phyloP scores from a whole-genome alignment of 176 grass and related monocot species.

The Cenchrus purpureus region DNA sequence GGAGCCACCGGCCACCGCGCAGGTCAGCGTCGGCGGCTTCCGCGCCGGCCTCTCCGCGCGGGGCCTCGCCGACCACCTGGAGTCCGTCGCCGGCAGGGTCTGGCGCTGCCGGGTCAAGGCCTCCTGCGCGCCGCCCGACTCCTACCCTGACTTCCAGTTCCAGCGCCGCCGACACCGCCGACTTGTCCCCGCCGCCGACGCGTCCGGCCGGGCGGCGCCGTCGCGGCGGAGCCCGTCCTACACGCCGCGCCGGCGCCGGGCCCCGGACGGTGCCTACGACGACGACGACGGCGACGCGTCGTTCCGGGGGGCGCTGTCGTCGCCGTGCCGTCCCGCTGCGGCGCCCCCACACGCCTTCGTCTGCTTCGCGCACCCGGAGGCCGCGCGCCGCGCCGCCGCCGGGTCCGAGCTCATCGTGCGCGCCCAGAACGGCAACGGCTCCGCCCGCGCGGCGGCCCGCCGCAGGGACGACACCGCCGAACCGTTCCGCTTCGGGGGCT shows the following conservation, averaged over 20 bases:
- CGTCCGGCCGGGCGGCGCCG: not conserved
- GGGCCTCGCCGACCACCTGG: constrained; percentile 58
- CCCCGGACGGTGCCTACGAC: not conserved
- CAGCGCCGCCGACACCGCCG: not conserved
- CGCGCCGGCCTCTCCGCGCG: constrained; percentile 41
- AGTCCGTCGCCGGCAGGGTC: constrained; percentile 62
- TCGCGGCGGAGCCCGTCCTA: not conserved
- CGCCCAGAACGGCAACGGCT: not conserved
- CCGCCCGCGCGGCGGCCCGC: constrained; percentile 23
- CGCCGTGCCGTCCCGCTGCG: constrained; percentile 12
- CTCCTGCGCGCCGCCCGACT: constrained; percentile 64
- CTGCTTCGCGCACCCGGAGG: constrained; percentile 62
- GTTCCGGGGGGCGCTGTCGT: not conserved
- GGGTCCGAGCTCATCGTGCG: constrained; percentile 47
- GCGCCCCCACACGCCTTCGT: constrained; percentile 76
- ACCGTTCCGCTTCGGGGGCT: constrained; percentile 64
- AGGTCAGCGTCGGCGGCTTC: constrained; percentile 70
- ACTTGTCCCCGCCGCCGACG: not conserved
- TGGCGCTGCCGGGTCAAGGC: constrained; percentile 90
- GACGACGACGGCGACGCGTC: not conserved
- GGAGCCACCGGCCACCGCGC: not conserved
- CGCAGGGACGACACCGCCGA: constrained; percentile 22
- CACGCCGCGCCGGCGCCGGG: not conserved
- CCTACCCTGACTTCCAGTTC: constrained; percentile 53
- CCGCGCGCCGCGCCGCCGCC: constrained; percentile 55